Evolutionary conservation across 139 green algal species (phyloP).

Genomic region (Chlamydomonas sp.): DNA sequence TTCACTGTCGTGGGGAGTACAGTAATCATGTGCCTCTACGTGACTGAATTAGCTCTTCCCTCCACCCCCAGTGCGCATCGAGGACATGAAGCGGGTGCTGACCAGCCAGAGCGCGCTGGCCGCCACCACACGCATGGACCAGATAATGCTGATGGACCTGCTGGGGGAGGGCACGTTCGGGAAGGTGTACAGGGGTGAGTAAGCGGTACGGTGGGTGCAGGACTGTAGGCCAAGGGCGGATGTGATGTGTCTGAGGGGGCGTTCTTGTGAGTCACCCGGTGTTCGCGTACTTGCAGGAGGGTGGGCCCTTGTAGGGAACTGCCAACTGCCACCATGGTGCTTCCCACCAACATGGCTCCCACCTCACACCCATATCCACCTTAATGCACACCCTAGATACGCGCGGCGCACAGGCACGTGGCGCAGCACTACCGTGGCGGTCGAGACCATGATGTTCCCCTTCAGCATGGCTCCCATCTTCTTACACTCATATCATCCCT

Average conservation of each 20-base stretch:
- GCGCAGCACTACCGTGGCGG: conserved; percentile 37
- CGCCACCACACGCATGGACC: conserved; percentile 26
- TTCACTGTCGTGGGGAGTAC: too few species aligned
- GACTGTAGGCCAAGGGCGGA: too few species aligned
- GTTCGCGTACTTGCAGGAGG: neutral
- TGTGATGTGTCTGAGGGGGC: too few species aligned
- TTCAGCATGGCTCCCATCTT: conserved; percentile 16
- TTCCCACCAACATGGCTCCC: conserved; percentile 29
- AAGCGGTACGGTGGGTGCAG: neutral
- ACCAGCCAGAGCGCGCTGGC: neutral
- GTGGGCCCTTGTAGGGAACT: too few species aligned
- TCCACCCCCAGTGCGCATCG: conserved; percentile 43
- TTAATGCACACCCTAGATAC: too few species aligned
- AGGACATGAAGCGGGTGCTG: conserved; percentile 46
- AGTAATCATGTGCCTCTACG: too few species aligned
- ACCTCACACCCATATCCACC: neutral
- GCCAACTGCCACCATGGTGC: conserved; percentile 27
- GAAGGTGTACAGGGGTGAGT: conserved; percentile 39
- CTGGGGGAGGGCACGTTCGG: conserved; percentile 53
- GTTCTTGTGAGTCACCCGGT: neutral
- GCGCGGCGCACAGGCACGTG: conserved; percentile 35
- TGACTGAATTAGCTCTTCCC: neutral
- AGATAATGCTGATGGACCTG: conserved; percentile 52
- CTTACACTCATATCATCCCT: too few species aligned
- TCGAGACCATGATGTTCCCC: conserved; percentile 50